phyloP scores from a whole-genome alignment of 345 rosid species.

The Aegle marmelos region DNA sequence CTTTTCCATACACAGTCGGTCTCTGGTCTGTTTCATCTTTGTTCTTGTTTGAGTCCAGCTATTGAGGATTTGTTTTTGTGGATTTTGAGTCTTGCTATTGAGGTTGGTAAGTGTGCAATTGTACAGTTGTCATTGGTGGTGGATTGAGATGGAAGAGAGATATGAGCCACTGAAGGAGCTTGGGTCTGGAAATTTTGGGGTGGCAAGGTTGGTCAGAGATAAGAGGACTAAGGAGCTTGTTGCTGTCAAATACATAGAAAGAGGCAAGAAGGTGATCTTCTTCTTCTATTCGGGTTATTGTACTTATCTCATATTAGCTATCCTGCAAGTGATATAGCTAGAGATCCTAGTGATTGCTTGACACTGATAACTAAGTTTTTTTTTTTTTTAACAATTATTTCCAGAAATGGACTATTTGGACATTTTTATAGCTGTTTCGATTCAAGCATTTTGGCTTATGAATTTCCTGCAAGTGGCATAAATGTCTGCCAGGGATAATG shows the following conservation, averaged over 20 bases:
- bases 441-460: neutral
- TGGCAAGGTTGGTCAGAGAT: constrained; percentile 79
- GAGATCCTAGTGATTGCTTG: neutral
- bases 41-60: too few relatives aligned
- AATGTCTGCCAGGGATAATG: neutral
- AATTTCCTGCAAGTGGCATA: neutral
- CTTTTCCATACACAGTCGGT: neutral
- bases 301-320: neutral
- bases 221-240: constrained; percentile 80
- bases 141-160: constrained; percentile 50
- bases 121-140: neutral
- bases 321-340: neutral
- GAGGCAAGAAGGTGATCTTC: constrained; percentile 77
- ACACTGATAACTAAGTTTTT: neutral
- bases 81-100: too few relatives aligned
- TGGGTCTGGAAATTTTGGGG: constrained; percentile 92
- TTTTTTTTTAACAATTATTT: neutral
- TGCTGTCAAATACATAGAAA: constrained; percentile 90
- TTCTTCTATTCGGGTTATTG: neutral
- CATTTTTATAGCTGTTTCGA: neutral
- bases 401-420: neutral
- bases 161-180: constrained; percentile 80
- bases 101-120: too few relatives aligned
- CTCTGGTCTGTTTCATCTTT: neutral
- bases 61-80: too few relatives aligned